phyloP scores from a whole-genome alignment of 1,284 basidiomycete species.

The Boletus hoseneyae region DNA sequence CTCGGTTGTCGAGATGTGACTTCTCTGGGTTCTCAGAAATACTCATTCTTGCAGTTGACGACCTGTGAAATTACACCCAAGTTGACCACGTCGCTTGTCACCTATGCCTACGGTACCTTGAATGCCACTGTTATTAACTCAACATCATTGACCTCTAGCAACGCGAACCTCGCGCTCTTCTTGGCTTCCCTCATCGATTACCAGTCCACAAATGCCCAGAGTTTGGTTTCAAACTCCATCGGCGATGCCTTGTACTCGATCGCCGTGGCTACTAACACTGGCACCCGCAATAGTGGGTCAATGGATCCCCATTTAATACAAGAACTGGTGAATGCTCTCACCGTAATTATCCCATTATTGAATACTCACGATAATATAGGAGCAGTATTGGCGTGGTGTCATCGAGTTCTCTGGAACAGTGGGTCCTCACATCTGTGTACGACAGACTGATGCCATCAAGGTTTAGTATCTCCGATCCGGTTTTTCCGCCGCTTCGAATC shows the following conservation, averaged over 20 bases:
- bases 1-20: neutral
- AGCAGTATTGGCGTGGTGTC: slow-evolving; percentile 13
- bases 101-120: neutral
- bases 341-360: neutral
- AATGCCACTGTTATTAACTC: neutral
- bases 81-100: slow-evolving; percentile 5
- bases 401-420: slow-evolving; percentile 11
- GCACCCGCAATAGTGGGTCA: neutral
- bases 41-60: slow-evolving; percentile 4
- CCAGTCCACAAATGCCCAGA: slow-evolving; percentile 4
- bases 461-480: no score
- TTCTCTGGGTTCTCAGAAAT: slow-evolving; percentile 4
- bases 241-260: slow-evolving; percentile 12
- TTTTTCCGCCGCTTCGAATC: neutral
- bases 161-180: slow-evolving; percentile 6
- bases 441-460: no score
- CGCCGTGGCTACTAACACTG: neutral
- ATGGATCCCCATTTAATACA: neutral
- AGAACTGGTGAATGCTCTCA: slow-evolving; percentile 6
- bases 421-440: neutral
- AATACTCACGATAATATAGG: neutral
- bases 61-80: slow-evolving; percentile 10
- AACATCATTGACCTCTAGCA: neutral
- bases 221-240: slow-evolving; percentile 6
- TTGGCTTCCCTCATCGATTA: slow-evolving; percentile 5